These are phyloP conservation scores for Ogataea corticis DNA, from an alignment of 805 yeast species.

Conservation along the genomic window DNA sequence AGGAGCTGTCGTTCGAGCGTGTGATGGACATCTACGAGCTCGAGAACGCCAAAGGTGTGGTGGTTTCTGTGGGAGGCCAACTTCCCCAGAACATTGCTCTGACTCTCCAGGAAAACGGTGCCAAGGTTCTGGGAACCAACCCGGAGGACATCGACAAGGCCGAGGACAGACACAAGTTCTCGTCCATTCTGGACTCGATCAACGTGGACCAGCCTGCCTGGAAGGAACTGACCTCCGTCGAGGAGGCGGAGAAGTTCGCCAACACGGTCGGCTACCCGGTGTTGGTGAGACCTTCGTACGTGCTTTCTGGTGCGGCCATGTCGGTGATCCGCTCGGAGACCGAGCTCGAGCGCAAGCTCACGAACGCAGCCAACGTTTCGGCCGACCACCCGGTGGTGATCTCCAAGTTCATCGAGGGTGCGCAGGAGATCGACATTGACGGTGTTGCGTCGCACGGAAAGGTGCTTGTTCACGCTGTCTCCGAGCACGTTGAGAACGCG, in stretches of 20 bases:
- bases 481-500: conserved; percentile 98
- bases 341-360: conserved; percentile 80
- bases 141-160: conserved; percentile 96
- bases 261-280: conserved; percentile 90
- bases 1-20: conserved; percentile 92
- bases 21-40: conserved; percentile 96
- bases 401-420: conserved; percentile 92
- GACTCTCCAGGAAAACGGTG: conserved; percentile 74
- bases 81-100: conserved; percentile 96
- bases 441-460: conserved; percentile 91
- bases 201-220: conserved; percentile 96
- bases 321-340: conserved; percentile 78
- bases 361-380: conserved; percentile 88
- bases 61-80: conserved; percentile 97
- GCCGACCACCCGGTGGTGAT: conserved; percentile 97
- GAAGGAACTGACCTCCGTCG: conserved; percentile 89
- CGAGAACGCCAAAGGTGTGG: conserved; percentile 86
- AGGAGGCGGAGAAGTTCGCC: conserved; percentile 85
- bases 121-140: conserved; percentile 87
- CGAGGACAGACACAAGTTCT: conserved; percentile 97
- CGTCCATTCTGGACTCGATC: conserved; percentile 88
- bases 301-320: conserved; percentile 98
- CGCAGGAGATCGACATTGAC: conserved; percentile 96
- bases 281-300: conserved; percentile 95
- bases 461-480: conserved; percentile 90